These are phyloP conservation scores for Didymella pinodella DNA, from an alignment of 2,329 filamentous ascomycete species.

Conservation along the genomic window DNA sequence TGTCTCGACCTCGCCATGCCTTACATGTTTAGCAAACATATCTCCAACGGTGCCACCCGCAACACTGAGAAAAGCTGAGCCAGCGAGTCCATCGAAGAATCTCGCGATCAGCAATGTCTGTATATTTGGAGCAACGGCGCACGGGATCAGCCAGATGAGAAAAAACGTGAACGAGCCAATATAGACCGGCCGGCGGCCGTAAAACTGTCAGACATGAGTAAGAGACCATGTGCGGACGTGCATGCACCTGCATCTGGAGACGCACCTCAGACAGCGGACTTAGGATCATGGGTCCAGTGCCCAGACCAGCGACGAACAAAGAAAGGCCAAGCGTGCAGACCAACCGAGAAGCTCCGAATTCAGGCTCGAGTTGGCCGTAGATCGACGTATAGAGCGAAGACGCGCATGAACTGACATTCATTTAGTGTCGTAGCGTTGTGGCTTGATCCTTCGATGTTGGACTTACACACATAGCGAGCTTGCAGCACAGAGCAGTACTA, in stretches of 20 bases:
- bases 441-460: neutral
- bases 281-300: constrained; percentile 64
- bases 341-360: constrained; percentile 75
- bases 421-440: constrained; percentile 16
- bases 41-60: constrained; percentile 88
- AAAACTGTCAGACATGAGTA: constrained; percentile 64
- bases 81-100: constrained; percentile 78
- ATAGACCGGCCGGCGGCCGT: constrained; percentile 83
- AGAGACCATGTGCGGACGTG: constrained; percentile 6
- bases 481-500: constrained; percentile 75
- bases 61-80: constrained; percentile 69
- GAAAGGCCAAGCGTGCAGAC: constrained; percentile 83
- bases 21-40: constrained; percentile 48
- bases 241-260: constrained; percentile 20
- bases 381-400: constrained; percentile 90
- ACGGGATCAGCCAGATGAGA: constrained; percentile 80
- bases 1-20: constrained; percentile 18
- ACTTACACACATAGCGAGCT: constrained; percentile 86
- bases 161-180: constrained; percentile 77
- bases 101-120: constrained; percentile 78
- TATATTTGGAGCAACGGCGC: constrained; percentile 83
- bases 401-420: constrained; percentile 71
- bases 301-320: constrained; percentile 80
- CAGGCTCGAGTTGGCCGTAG: constrained; percentile 76
- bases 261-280: constrained; percentile 60